These are phyloP conservation scores for Cystobasidium pallidum DNA, from an alignment of 1,284 basidiomycete species.

Conservation along the genomic window DNA sequence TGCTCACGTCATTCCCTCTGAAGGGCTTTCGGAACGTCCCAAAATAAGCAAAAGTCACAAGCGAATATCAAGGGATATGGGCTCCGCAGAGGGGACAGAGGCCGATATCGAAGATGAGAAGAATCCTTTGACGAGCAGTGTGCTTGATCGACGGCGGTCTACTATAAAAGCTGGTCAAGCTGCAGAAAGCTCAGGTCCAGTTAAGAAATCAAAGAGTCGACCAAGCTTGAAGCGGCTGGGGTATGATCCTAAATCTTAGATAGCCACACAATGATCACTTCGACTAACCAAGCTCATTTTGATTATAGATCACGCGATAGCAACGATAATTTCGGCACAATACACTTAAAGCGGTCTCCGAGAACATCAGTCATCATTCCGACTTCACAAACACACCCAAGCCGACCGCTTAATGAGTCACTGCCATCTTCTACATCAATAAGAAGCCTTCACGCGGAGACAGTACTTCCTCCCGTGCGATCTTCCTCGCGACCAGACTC, in stretches of 20 bases:
- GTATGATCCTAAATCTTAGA: not conserved
- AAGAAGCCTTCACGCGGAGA: not conserved
- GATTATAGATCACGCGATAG: not conserved
- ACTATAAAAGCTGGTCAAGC: conserved; percentile 23
- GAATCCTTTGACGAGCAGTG: not conserved
- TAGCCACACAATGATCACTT: not conserved
- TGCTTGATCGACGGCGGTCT: conserved; percentile 17
- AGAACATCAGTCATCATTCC: not conserved
- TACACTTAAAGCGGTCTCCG: not conserved
- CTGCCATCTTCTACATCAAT: conserved; percentile 17
- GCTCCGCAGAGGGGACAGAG: not conserved
- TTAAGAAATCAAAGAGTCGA: not conserved
- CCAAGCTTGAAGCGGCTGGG: conserved; percentile 2
- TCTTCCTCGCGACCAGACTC: conserved; percentile 24
- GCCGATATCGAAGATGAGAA: conserved; percentile 25
- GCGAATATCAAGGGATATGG: conserved; percentile 1
- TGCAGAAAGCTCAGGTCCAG: not conserved
- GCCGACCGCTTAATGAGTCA: conserved; percentile 1
- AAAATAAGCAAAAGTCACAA: not conserved
- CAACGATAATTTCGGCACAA: not conserved
- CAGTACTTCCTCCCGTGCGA: conserved; percentile 5
- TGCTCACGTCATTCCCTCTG: not conserved
- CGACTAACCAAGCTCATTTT: not conserved
- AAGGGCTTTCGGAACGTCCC: no score
- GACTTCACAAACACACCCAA: not conserved